Percentiles rank a stretch among this genome's conserved stretches.
Evolutionary conservation across 305 asterid genomes (phyloP).

Genomic region (Fraxinus dipetala): DNA sequence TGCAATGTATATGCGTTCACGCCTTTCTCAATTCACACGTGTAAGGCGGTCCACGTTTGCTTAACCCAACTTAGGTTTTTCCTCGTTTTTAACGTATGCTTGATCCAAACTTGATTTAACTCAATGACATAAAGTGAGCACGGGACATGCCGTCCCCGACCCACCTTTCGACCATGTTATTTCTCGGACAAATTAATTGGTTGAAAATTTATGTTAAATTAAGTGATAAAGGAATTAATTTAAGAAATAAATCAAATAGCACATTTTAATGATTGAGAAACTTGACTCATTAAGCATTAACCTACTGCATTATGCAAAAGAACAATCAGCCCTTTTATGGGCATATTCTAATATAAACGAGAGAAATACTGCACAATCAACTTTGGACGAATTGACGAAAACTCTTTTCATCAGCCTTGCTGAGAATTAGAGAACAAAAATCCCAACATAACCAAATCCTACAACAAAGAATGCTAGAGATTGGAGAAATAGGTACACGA

Average conservation of each 20-base stretch:
- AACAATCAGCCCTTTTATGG: neutral
- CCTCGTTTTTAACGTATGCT: neutral
- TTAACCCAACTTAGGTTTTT: neutral
- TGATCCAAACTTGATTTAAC: neutral
- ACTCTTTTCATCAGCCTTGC: neutral
- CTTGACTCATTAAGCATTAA: too few relatives aligned
- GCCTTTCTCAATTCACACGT: neutral
- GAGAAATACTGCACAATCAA: neutral
- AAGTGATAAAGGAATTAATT: neutral
- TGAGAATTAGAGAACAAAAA: slow-evolving; percentile 21
- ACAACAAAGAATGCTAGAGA: slow-evolving; percentile 28
- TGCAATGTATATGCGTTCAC: neutral
- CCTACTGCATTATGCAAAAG: neutral
- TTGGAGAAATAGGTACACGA: slow-evolving; percentile 31
- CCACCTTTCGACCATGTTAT: neutral
- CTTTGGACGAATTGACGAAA: neutral
- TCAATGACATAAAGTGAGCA: neutral
- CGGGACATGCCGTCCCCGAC: neutral
- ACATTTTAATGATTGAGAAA: neutral
- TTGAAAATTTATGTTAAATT: neutral
- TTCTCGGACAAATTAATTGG: neutral
- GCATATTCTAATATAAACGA: neutral
- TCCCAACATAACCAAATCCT: slow-evolving; percentile 36
- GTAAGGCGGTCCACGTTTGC: neutral
- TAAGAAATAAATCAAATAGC: neutral